Percentiles rank a stretch among this genome's conserved stretches.
phyloP scores from a whole-genome alignment of 164 flowering plant genomes.

The Vitis riparia region DNA sequence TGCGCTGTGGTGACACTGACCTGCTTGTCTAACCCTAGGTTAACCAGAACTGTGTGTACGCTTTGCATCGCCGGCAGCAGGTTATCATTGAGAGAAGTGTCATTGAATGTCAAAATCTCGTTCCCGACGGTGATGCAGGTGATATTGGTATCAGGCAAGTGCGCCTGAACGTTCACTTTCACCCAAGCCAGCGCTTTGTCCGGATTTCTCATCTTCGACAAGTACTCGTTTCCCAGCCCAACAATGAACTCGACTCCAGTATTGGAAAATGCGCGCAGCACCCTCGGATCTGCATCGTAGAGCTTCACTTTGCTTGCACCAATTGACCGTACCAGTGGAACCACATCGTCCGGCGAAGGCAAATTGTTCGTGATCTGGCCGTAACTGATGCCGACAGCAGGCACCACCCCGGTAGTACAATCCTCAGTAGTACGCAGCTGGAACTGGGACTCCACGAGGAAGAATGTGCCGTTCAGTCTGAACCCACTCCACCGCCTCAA shows the following conservation, averaged over 20 bases:
- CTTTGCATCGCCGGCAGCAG: constrained; percentile 70
- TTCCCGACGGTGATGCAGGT: constrained; percentile 59
- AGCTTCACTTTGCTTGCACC: constrained; percentile 56
- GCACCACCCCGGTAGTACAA: constrained; percentile 20
- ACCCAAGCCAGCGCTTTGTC: constrained; percentile 45
- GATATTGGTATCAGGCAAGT: constrained; percentile 50
- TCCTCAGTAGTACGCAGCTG: not conserved
- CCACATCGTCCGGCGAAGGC: constrained; percentile 50
- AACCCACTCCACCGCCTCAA: not conserved
- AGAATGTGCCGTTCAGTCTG: not conserved
- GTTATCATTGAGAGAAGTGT: constrained; percentile 31
- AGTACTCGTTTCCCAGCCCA: constrained; percentile 48
- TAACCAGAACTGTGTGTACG: constrained; percentile 54
- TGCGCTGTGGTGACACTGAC: constrained; percentile 73
- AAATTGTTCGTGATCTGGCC: constrained; percentile 72
- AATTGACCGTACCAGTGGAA: constrained; percentile 48
- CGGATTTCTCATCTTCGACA: constrained; percentile 43
- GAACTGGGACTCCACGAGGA: not conserved
- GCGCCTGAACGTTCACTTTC: constrained; percentile 37
- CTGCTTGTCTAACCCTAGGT: constrained; percentile 47
- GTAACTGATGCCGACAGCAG: constrained; percentile 61
- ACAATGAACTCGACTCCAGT: constrained; percentile 55
- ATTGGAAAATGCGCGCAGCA: constrained; percentile 57
- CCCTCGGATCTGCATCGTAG: constrained; percentile 62
- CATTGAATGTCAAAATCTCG: constrained; percentile 57